Evolutionary conservation across 768 basidiomycete species (phyloP).

Genomic region (Lanmaoa pseudosensibilis): DNA sequence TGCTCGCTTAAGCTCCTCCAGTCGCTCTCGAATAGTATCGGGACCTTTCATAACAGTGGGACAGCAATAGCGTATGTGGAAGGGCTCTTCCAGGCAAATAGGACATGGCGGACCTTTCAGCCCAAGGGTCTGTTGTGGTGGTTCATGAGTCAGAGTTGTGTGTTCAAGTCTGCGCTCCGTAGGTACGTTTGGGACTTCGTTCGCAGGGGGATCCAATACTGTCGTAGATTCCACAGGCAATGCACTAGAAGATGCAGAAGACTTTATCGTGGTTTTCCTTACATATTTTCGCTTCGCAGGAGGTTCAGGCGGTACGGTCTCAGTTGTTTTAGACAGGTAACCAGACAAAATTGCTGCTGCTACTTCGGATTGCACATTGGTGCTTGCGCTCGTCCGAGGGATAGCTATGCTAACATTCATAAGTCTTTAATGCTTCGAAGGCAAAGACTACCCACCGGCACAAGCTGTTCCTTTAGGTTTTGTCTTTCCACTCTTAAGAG

Average conservation of each 20-base stretch:
- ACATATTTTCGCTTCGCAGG: slow-evolving; percentile 7
- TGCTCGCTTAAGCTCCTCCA: slow-evolving; percentile 41
- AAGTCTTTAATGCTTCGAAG: slow-evolving; percentile 11
- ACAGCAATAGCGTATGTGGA: slow-evolving; percentile 52
- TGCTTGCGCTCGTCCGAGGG: slow-evolving; percentile 18
- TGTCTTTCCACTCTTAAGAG: background rate
- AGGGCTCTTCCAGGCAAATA: slow-evolving; percentile 44
- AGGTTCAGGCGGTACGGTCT: slow-evolving; percentile 3
- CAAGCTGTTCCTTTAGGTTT: slow-evolving; percentile 3
- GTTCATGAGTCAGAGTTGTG: background rate
- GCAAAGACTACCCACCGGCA: slow-evolving; percentile 16
- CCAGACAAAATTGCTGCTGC: slow-evolving; percentile 19
- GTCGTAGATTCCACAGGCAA: background rate
- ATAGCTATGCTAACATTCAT: slow-evolving; percentile 26
- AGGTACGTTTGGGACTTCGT: background rate
- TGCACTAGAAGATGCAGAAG: slow-evolving; percentile 1
- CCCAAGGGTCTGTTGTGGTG: background rate
- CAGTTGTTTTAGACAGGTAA: slow-evolving; percentile 2
- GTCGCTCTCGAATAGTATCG: slow-evolving; percentile 43
- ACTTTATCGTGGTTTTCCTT: slow-evolving; percentile 10
- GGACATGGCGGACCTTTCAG: slow-evolving; percentile 35
- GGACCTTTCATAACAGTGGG: slow-evolving; percentile 47
- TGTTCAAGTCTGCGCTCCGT: background rate
- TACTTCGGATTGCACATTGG: slow-evolving; percentile 16
- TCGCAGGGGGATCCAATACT: background rate